phyloP scores from a whole-genome alignment of 257 asterid species.

The Salvia rosmarinus region DNA sequence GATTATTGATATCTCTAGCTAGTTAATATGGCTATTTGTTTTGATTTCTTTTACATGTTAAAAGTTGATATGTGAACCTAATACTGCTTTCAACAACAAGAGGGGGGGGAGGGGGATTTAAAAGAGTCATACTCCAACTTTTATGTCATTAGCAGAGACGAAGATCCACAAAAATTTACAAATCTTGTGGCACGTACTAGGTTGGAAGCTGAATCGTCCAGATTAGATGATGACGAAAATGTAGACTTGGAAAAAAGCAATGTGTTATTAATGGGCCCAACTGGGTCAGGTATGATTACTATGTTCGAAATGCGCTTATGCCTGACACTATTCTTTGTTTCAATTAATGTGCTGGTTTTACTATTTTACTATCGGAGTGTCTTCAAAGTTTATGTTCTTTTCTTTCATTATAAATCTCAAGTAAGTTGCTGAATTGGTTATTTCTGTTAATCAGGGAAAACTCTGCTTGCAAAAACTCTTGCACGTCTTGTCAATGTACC shows the following conservation, averaged over 20 bases:
- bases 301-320: conserved; percentile 27
- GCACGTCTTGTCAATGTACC: conserved; percentile 98
- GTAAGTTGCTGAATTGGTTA: conserved; percentile 29
- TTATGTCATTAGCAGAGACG: not conserved
- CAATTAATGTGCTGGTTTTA: conserved; percentile 26
- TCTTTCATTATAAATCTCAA: conserved; percentile 11
- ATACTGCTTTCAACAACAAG: conserved; percentile 10
- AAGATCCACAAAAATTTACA: conserved; percentile 17
- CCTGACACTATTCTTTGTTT: conserved; percentile 27
- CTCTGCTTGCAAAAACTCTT: conserved; percentile 90
- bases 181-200: conserved; percentile 46
- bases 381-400: conserved; percentile 34
- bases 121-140: conserved; percentile 20
- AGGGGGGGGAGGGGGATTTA: conserved; percentile 11
- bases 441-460: conserved; percentile 69
- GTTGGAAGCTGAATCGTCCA: conserved; percentile 60
- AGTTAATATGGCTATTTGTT: conserved; percentile 24
- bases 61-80: conserved; percentile 21
- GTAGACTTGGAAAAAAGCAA: conserved; percentile 95
- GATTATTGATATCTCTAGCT: conserved; percentile 5
- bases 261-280: conserved; percentile 94
- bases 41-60: conserved; percentile 8
- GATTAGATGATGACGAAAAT: conserved; percentile 62
- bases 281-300: conserved; percentile 77
- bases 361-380: conserved; percentile 15